These are phyloP conservation scores for Blastomyces parvus DNA, from an alignment of 2,329 filamentous ascomycete genomes.

Conservation along the genomic window DNA sequence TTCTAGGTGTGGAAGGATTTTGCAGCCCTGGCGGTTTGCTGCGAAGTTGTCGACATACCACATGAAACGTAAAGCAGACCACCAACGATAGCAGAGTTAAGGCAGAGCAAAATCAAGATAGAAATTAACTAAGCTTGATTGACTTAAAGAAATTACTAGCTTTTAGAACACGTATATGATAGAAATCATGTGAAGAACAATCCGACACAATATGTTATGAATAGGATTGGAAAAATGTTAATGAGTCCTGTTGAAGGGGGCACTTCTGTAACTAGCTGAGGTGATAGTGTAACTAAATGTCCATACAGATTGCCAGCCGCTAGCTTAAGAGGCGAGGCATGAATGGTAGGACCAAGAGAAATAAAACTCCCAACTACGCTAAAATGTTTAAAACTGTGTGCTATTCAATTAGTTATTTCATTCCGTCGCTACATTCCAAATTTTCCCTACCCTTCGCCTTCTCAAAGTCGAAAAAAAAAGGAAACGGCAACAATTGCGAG, in stretches of 20 bases:
- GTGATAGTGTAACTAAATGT: not conserved
- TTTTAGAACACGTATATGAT: no score
- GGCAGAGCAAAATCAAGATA: not conserved
- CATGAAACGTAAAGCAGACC: not conserved
- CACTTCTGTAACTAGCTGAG: no score
- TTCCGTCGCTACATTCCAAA: conserved; percentile 4
- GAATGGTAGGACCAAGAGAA: not conserved
- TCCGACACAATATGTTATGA: no score
- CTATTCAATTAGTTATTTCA: not conserved
- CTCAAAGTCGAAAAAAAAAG: not conserved
- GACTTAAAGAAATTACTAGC: no score
- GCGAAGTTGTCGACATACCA: not conserved
- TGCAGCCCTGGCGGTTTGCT: not conserved
- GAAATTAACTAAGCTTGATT: not conserved
- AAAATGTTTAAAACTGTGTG: conserved; percentile 1
- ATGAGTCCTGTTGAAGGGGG: no score
- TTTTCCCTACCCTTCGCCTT: conserved; percentile 8
- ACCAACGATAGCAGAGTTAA: not conserved
- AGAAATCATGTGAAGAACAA: no score
- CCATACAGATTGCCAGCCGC: not conserved
- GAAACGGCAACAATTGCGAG: not conserved
- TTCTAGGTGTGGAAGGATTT: no score
- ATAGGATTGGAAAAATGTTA: no score
- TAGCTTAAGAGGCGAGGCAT: not conserved
- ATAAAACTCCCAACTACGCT: not conserved